These are phyloP conservation scores for Cornus kousa DNA, from an alignment of 148 eudicot genomes.

Conservation along the genomic window DNA sequence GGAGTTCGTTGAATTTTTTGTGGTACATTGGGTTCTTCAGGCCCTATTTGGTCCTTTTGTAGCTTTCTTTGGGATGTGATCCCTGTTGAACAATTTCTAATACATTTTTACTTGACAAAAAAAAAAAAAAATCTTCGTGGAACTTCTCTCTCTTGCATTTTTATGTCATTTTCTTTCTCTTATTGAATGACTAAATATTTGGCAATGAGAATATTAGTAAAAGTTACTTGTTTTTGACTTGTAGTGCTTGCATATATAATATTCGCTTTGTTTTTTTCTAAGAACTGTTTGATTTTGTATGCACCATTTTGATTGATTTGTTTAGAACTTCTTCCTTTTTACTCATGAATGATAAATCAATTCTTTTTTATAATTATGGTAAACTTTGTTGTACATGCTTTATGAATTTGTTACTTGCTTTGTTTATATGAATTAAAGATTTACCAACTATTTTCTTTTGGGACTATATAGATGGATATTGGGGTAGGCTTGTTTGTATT, in stretches of 20 bases:
- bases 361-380: constrained; percentile 2
- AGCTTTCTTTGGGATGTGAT: too few relatives aligned
- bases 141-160: not conserved
- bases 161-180: not conserved
- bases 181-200: not conserved
- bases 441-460: not conserved
- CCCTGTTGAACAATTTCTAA: too few relatives aligned
- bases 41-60: too few relatives aligned
- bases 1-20: too few relatives aligned
- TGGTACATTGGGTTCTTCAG: too few relatives aligned
- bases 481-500: constrained; percentile 97
- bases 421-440: not conserved
- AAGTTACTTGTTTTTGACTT: not conserved
- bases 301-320: not conserved
- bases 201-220: not conserved
- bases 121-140: not conserved
- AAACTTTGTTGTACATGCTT: not conserved
- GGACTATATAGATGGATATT: constrained; percentile 72
- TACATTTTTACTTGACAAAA: too few relatives aligned
- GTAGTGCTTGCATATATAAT: not conserved
- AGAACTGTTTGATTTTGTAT: not conserved
- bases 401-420: not conserved
- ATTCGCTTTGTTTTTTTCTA: not conserved
- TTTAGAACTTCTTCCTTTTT: not conserved
- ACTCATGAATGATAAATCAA: not conserved